Percentiles rank a stretch among this genome's conserved stretches.
Evolutionary conservation across 306 rosid species (phyloP).

Genomic region (Casuarina cunninghamiana): DNA sequence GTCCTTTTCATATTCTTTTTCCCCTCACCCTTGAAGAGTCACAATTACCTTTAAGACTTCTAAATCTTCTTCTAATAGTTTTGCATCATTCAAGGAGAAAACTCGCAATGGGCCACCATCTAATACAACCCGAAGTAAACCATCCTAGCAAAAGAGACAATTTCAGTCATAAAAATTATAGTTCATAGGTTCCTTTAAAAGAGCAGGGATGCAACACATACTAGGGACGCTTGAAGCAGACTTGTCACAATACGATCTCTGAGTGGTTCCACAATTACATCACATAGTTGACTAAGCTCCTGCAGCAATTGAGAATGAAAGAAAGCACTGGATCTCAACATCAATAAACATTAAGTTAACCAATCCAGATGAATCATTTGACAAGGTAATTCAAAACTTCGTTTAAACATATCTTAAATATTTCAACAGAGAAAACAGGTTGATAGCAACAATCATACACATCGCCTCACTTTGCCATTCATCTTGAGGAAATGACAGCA

Average conservation of each 20-base stretch:
- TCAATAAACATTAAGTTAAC: background rate
- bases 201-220: slow-evolving; percentile 32
- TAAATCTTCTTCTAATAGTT: slow-evolving; percentile 87
- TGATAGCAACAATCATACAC: background rate
- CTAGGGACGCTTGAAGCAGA: slow-evolving; percentile 98
- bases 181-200: slow-evolving; percentile 21
- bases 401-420: background rate
- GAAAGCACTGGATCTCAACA: background rate
- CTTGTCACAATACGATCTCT: slow-evolving; percentile 96
- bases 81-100: slow-evolving; percentile 66
- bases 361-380: background rate
- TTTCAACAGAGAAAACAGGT: background rate
- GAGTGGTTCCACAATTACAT: slow-evolving; percentile 89
- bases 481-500: background rate
- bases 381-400: background rate
- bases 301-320: slow-evolving; percentile 34
- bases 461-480: background rate
- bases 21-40: slow-evolving; percentile 20
- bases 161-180: slow-evolving; percentile 19
- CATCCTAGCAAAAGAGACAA: slow-evolving; percentile 61
- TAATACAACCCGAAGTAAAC: slow-evolving; percentile 83
- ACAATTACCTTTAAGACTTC: slow-evolving; percentile 80
- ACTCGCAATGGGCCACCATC: slow-evolving; percentile 90
- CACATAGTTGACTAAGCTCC: slow-evolving; percentile 91
- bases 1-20: background rate